phyloP scores from a whole-genome alignment of 768 basidiomycete genomes.

The Naganishia friedmannii region DNA sequence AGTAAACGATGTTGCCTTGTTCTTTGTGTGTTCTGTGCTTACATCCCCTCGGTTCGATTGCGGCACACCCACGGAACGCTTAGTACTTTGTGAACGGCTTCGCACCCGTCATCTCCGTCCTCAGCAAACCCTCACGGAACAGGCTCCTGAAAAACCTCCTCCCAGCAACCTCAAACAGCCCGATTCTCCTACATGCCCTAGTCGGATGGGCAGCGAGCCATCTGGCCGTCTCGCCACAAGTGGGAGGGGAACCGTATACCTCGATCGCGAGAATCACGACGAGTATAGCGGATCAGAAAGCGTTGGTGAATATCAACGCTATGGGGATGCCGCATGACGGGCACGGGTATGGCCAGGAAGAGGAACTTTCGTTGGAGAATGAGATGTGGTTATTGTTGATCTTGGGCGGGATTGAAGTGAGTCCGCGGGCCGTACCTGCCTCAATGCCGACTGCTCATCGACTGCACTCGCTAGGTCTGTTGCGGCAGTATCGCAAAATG shows the following conservation, averaged over 20 bases:
- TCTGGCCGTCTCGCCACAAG: slow-evolving; percentile 10
- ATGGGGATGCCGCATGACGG: not conserved
- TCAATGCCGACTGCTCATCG: not conserved
- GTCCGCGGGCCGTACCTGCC: not conserved
- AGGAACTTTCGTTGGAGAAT: slow-evolving; percentile 25
- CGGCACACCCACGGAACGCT: too few species aligned
- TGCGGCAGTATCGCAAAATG: slow-evolving; percentile 25
- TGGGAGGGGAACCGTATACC: slow-evolving; percentile 24
- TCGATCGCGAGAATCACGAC: slow-evolving; percentile 29
- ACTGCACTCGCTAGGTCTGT: slow-evolving; percentile 16
- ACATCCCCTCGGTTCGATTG: too few species aligned
- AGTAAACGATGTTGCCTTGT: not conserved
- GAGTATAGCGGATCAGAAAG: slow-evolving; percentile 23
- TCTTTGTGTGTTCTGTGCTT: not conserved
- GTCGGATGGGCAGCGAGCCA: slow-evolving; percentile 28
- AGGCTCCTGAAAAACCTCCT: slow-evolving; percentile 18
- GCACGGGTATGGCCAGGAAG: slow-evolving; percentile 1
- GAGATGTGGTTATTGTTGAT: slow-evolving; percentile 28
- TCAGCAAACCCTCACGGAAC: slow-evolving; percentile 22
- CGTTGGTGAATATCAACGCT: slow-evolving; percentile 19
- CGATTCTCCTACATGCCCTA: slow-evolving; percentile 25
- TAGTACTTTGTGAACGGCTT: slow-evolving; percentile 31
- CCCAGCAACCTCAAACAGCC: slow-evolving; percentile 18
- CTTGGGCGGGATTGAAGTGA: slow-evolving; percentile 27
- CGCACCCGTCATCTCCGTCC: slow-evolving; percentile 30